Percentiles rank a stretch among this genome's conserved stretches.
phyloP scores from a whole-genome alignment of 2,329 filamentous ascomycete genomes.

The Hymenoscyphus salicellus region DNA sequence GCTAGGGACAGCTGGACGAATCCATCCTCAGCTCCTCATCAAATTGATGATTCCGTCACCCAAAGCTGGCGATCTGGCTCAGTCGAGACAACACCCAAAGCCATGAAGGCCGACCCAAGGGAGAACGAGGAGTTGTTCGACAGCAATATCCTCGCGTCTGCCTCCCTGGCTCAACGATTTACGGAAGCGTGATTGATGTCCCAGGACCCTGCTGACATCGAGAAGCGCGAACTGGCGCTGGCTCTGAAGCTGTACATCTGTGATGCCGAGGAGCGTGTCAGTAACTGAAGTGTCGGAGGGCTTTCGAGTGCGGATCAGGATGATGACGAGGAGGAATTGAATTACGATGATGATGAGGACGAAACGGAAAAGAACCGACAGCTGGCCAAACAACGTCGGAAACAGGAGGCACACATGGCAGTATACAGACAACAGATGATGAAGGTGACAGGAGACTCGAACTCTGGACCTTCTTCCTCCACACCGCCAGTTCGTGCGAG shows the following conservation, averaged over 20 bases:
- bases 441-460: constrained; percentile 78
- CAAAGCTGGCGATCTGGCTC: constrained; percentile 24
- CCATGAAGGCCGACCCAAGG: constrained; percentile 21
- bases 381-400: constrained; percentile 72
- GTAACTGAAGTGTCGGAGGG: constrained; percentile 53
- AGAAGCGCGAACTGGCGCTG: too few relatives aligned
- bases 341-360: constrained; percentile 74
- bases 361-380: constrained; percentile 72
- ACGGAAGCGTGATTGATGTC: too few relatives aligned
- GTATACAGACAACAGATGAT: constrained; percentile 95
- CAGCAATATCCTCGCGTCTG: constrained; percentile 29
- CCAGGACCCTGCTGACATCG: too few relatives aligned
- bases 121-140: constrained; percentile 34
- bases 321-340: constrained; percentile 61
- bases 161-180: constrained; percentile 31
- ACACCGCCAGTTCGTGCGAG: constrained; percentile 50
- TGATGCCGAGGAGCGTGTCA: too few relatives aligned
- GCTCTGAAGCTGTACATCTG: too few relatives aligned
- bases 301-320: constrained; percentile 52
- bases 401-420: constrained; percentile 86
- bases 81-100: constrained; percentile 28
- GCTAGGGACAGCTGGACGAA: constrained; percentile 32
- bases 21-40: constrained; percentile 20
- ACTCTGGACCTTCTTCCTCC: constrained; percentile 38
- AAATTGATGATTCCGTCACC: constrained; percentile 21